Base-by-base conservation (phyloP, 2,329 filamentous ascomycete species). In the Monosporascus sp. region DNA sequence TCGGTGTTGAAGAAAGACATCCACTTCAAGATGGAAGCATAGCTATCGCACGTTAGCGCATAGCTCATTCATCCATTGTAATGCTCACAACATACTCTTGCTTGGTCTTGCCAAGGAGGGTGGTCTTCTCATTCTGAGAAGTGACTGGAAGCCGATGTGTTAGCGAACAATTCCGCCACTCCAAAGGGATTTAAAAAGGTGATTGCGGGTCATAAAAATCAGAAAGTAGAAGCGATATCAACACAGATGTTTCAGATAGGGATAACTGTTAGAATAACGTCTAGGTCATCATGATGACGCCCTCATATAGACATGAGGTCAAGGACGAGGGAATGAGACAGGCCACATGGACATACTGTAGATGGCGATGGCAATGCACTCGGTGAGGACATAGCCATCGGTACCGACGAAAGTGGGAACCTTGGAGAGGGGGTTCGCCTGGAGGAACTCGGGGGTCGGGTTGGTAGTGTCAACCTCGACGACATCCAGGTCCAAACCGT, bases 101-200 rank as follows among this genome's bases (percentile, higher is more conserved):
- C 88, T 99, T 99, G 79, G 92, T 99, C 88, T 97, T 97, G 72
- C 94, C 94, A 67, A 99, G 86, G 63, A 99, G 91, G 65, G 91
- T 95, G 68, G 94, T 99, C 88, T 97, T 97, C 87, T 97, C 94
- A 76, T 99, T 99, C 81, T 99, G 94, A 66, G 94, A 97, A 68
- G 94, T 91, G 73, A 99, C 94, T 97, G 70, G 58, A 61, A 11
- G 31, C 11, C 39, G 52, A 46, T 53, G 51, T 54, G 60, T 59
- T 58, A 63, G 56, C 53, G 44, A 52, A 64, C 62, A 68, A 55
- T 48, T 37, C 43, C 18, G 60, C 14, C 45, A 47, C 38, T 11
- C 41, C 39, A 47, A 59, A 1, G n/a, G 22, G 6, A 27, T 46
- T 59, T 47, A 58, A 57, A 53, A 46, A 55, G 59, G 55, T 58